Base-by-base conservation (phyloP, 192 early-diverging fungal genomes). In the Entophlyctis helioformis region DNA sequence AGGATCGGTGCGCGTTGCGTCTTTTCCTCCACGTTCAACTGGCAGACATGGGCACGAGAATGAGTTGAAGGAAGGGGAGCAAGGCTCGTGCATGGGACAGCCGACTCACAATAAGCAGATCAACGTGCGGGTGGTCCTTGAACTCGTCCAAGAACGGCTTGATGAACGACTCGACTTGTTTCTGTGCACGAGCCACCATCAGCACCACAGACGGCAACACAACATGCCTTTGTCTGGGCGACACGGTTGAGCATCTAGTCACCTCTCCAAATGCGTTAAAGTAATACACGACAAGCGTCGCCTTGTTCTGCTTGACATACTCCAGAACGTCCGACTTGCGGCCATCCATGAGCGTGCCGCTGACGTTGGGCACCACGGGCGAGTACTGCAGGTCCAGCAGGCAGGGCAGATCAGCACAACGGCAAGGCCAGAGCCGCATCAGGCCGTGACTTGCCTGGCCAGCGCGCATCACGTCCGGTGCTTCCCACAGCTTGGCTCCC, bases 401-500 rank as follows among this genome's bases (percentile, higher is more conserved):
- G n/a, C n/a, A n/a, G n/a, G n/a, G n/a, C n/a, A n/a, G n/a, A n/a
- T n/a, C n/a, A n/a, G n/a, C n/a, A n/a, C n/a, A n/a, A n/a, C n/a
- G n/a, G n/a, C n/a, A n/a, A n/a, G n/a, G n/a, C n/a, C n/a, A n/a
- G n/a, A n/a, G n/a, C n/a, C n/a, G n/a, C n/a, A n/a, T n/a, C n/a
- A n/a, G n/a, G n/a, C n/a, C n/a, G n/a, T n/a, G n/a, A n/a, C n/a
- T n/a, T 35, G 63, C 57, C 37, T 51, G 35, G 6, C 35, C 35
- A 16, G 36, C 6, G 3, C 42, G 46, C 50, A 62, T 48, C n/a
- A 39, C 23, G 2, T 35, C 18, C 6, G 56, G 56, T 3, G 71
- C 71, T 25, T 54, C 56, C 66, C 66, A 73, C 36, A 73, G 50
- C 51, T 73, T 73, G 9, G 21, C 56, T 11, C 71, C 71, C 36